Percentiles rank a stretch among this genome's conserved stretches.
phyloP scores from a whole-genome alignment of 2,329 filamentous ascomycete species.

The Aureobasidium vineae region DNA sequence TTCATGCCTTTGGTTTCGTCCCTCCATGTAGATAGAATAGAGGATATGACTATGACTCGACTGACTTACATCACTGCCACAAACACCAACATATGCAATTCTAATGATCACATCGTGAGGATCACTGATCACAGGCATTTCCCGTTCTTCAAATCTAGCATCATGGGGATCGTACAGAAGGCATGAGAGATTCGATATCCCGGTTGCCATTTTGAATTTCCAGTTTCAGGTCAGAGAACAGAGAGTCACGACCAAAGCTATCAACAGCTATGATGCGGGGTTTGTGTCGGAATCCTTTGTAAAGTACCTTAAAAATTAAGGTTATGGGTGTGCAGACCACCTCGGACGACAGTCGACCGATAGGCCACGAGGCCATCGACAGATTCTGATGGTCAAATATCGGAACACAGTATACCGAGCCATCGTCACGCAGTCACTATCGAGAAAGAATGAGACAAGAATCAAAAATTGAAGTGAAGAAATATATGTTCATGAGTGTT shows the following conservation, averaged over 20 bases:
- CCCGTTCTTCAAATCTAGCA: conserved; percentile 6
- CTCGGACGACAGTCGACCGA: background rate
- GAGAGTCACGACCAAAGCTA: background rate
- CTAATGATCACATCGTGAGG: conserved; percentile 10
- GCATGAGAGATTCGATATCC: background rate
- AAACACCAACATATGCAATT: conserved; percentile 21
- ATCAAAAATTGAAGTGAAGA: background rate
- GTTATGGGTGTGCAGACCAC: background rate
- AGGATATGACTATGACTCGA: background rate
- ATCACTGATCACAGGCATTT: conserved; percentile 2
- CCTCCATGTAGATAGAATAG: no score
- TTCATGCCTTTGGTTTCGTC: no score
- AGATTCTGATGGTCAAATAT: background rate
- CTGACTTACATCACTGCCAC: conserved; percentile 12
- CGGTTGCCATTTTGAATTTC: background rate
- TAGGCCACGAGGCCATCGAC: background rate
- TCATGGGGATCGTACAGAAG: conserved; percentile 14
- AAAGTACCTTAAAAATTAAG: background rate
- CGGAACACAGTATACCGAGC: background rate
- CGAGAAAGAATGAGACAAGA: no score
- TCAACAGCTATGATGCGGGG: background rate
- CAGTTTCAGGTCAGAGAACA: background rate
- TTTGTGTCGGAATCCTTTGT: background rate
- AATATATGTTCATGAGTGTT: conserved; percentile 11
- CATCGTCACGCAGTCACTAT: no score